These are phyloP conservation scores for Alternaria tenuissima DNA, from an alignment of 2,329 filamentous ascomycete genomes.

Conservation along the genomic window DNA sequence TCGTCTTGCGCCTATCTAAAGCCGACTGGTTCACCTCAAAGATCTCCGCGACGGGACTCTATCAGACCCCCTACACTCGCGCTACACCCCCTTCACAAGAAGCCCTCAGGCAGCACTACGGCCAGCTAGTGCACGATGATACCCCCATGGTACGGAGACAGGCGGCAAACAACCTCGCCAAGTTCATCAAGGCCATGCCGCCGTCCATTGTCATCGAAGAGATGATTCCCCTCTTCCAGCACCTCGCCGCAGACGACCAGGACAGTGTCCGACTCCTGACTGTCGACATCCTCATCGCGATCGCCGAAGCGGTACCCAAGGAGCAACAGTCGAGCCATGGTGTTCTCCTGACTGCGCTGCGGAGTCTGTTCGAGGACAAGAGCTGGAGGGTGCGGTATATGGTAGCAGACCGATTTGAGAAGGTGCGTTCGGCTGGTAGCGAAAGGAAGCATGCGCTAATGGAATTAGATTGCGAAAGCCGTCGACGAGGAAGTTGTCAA, in stretches of 20 bases:
- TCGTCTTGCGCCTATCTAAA: slow-evolving; percentile 95
- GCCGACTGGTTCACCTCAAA: slow-evolving; percentile 99
- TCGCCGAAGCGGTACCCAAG: slow-evolving; percentile 96
- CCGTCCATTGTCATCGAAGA: slow-evolving; percentile 91
- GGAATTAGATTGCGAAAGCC: slow-evolving; percentile 86
- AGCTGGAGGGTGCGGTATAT: slow-evolving; percentile 99
- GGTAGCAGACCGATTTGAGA: slow-evolving; percentile 98
- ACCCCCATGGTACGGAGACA: slow-evolving; percentile 99
- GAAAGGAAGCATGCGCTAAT: slow-evolving; percentile 38
- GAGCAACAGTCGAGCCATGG: slow-evolving; percentile 97
- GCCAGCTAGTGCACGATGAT: slow-evolving; percentile 93
- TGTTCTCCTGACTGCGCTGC: slow-evolving; percentile 86
- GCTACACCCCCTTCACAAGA: slow-evolving; percentile 88
- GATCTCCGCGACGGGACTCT: slow-evolving; percentile 95
- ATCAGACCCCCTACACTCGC: slow-evolving; percentile 91
- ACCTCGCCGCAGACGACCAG: slow-evolving; percentile 94
- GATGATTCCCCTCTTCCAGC: slow-evolving; percentile 99
- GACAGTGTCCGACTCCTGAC: slow-evolving; percentile 96
- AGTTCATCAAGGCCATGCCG: slow-evolving; percentile 97
- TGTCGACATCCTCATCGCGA: slow-evolving; percentile 94
- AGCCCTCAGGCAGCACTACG: slow-evolving; percentile 89
- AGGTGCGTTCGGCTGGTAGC: slow-evolving; percentile 63
- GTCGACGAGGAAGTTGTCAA: slow-evolving; percentile 97
- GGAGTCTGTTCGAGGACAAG: slow-evolving; percentile 97
- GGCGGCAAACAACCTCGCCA: slow-evolving; percentile 93